A percentile compares a stretch with the other conserved stretches of the same genome.
These are phyloP conservation scores for barrel medic (Medicago truncatula) DNA, from an alignment of 306 rosid genomes.

Conservation along the genomic window DNA sequence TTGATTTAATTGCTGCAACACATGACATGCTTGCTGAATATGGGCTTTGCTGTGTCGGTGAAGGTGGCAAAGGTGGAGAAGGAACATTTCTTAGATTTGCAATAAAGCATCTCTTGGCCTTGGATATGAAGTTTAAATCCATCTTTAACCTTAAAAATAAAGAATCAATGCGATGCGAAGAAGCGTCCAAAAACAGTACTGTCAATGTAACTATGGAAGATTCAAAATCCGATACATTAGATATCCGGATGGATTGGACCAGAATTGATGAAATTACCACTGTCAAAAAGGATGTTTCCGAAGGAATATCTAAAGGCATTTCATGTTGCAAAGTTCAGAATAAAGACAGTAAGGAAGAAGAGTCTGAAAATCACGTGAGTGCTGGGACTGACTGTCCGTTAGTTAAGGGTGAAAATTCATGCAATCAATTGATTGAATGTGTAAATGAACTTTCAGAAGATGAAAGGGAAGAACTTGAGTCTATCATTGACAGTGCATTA, in stretches of 20 bases:
- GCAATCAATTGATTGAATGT: constrained; percentile 58
- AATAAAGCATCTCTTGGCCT: constrained; percentile 88
- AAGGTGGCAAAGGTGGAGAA: constrained; percentile 83
- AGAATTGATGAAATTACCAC: constrained; percentile 54
- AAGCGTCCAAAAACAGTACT: constrained; percentile 57
- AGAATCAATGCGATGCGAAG: constrained; percentile 57
- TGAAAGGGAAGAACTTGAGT: constrained; percentile 92
- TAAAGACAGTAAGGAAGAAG: constrained; percentile 57
- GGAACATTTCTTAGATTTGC: constrained; percentile 95
- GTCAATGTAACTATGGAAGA: constrained; percentile 56
- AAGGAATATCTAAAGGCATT: constrained; percentile 50
- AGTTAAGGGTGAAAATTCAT: constrained; percentile 51
- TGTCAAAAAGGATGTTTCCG: constrained; percentile 54
- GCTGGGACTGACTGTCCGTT: constrained; percentile 53
- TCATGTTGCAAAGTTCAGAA: constrained; percentile 51
- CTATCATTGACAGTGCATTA: constrained; percentile 79
- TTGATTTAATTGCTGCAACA: constrained; percentile 89
- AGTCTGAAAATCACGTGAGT: constrained; percentile 52
- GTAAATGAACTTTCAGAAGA: constrained; percentile 74
- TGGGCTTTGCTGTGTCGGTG: constrained; percentile 92
- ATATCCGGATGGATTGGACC: constrained; percentile 52
- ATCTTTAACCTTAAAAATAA: constrained; percentile 54
- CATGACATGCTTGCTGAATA: constrained; percentile 95
- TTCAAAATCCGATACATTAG: constrained; percentile 51
- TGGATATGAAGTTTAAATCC: constrained; percentile 91